phyloP scores from a whole-genome alignment of 208 protist species.

The Acanthamoeba triangularis region DNA sequence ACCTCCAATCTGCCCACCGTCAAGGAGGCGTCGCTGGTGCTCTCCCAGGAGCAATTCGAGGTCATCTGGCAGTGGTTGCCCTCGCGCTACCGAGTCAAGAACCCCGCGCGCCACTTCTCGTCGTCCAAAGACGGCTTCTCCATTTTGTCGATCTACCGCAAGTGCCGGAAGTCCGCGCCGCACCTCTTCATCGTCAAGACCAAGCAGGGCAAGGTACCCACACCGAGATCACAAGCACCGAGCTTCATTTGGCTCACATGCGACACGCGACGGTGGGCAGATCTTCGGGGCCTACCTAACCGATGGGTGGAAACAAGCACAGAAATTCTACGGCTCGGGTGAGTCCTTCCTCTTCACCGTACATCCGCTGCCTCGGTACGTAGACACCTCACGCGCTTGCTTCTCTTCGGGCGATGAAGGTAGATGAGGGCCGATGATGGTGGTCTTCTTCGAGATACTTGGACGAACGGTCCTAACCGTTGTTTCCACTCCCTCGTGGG shows the following conservation, averaged over 20 bases:
- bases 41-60: conserved; percentile 19
- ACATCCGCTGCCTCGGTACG: neutral
- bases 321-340: conserved; percentile 40
- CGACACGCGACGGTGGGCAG: neutral
- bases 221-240: no score
- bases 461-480: no score
- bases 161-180: conserved; percentile 9
- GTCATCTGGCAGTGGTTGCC: conserved; percentile 66
- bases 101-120: conserved; percentile 32
- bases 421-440: no score
- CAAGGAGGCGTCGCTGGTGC: conserved; percentile 5
- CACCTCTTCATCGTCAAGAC: conserved; percentile 47
- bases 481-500: neutral
- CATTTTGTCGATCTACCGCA: conserved; percentile 1
- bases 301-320: neutral
- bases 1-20: neutral
- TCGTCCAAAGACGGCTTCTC: conserved; percentile 26
- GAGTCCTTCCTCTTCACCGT: conserved; percentile 52
- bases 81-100: conserved; percentile 24
- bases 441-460: no score
- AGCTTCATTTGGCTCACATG: no score
- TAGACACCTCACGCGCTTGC: neutral
- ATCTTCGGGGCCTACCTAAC: conserved; percentile 41
- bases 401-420: no score
- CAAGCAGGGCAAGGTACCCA: neutral